Percentiles rank a stretch among this genome's conserved stretches.
phyloP scores from a whole-genome alignment of 75 land plant species.

The Picea sitchensis region DNA sequence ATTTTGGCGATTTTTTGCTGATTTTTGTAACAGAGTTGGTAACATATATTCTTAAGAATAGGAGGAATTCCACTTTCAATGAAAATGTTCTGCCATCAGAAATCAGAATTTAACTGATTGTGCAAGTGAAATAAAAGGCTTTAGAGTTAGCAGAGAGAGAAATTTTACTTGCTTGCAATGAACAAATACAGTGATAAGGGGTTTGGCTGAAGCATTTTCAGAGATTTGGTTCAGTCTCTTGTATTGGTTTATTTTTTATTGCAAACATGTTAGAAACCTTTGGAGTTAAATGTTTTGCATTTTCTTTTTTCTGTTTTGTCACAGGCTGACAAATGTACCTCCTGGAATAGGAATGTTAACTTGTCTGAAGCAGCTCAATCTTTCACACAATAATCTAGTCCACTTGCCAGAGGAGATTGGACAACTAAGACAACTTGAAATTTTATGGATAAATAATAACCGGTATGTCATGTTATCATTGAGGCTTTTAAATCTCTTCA shows the following conservation, averaged over 20 bases:
- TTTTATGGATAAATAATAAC: slow-evolving; percentile 46
- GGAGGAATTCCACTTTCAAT: not conserved
- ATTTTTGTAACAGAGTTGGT: no score
- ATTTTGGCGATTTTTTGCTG: no score
- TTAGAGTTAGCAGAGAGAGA: not conserved
- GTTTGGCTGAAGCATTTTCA: not conserved
- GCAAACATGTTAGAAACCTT: not conserved
- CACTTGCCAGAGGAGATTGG: slow-evolving; percentile 59
- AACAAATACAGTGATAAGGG: not conserved
- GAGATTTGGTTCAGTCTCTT: not conserved
- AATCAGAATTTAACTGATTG: not conserved
- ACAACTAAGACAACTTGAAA: slow-evolving; percentile 40
- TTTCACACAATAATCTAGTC: slow-evolving; percentile 46
- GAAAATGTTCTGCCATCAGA: not conserved
- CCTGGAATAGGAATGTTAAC: slow-evolving; percentile 49
- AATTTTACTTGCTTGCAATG: not conserved
- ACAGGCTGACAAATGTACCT: slow-evolving; percentile 67
- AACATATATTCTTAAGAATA: not conserved
- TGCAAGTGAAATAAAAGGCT: not conserved
- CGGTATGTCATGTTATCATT: slow-evolving; percentile 27
- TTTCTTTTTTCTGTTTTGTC: not conserved
- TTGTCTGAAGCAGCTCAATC: slow-evolving; percentile 47
- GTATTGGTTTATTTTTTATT: not conserved
- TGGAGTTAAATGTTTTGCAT: not conserved
- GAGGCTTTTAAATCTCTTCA: not conserved